These are phyloP conservation scores for Rosa rugosa DNA, from an alignment of 306 rosid species.

Conservation along the genomic window DNA sequence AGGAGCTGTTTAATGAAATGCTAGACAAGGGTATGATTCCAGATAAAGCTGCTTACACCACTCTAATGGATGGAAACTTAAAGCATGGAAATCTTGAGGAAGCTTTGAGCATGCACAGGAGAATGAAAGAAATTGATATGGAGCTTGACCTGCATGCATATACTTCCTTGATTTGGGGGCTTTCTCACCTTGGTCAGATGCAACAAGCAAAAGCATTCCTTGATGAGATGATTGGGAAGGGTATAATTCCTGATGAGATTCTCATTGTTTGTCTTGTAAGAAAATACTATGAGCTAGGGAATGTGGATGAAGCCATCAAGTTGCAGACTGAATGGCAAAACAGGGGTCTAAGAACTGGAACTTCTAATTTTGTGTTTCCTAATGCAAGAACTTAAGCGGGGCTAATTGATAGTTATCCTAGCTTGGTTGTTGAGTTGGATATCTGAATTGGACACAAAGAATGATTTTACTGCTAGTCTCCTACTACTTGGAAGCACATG, in stretches of 20 bases:
- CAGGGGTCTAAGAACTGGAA: conserved; percentile 52
- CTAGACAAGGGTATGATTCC: conserved; percentile 69
- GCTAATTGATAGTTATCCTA: conserved; percentile 6
- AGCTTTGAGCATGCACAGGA: conserved; percentile 57
- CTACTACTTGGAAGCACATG: not conserved
- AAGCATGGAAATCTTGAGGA: conserved; percentile 76
- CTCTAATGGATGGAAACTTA: conserved; percentile 84
- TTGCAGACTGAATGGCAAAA: conserved; percentile 60
- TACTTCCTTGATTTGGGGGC: conserved; percentile 84
- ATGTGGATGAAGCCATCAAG: conserved; percentile 60
- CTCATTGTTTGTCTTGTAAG: conserved; percentile 62
- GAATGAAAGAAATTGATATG: conserved; percentile 72
- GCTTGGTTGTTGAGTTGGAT: conserved; percentile 9
- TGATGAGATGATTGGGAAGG: conserved; percentile 78
- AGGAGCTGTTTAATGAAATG: conserved; percentile 78
- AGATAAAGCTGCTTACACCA: conserved; percentile 71
- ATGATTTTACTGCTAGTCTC: not conserved
- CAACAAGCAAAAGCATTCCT: conserved; percentile 63
- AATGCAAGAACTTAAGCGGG: conserved; percentile 44
- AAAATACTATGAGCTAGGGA: conserved; percentile 63
- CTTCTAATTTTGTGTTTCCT: conserved; percentile 34
- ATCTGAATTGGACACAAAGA: not conserved
- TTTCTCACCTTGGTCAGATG: conserved; percentile 59
- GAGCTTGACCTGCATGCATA: conserved; percentile 75
- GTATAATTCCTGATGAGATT: conserved; percentile 70